Base-by-base conservation (phyloP, 1,284 basidiomycete species). In the Grifola frondosa region DNA sequence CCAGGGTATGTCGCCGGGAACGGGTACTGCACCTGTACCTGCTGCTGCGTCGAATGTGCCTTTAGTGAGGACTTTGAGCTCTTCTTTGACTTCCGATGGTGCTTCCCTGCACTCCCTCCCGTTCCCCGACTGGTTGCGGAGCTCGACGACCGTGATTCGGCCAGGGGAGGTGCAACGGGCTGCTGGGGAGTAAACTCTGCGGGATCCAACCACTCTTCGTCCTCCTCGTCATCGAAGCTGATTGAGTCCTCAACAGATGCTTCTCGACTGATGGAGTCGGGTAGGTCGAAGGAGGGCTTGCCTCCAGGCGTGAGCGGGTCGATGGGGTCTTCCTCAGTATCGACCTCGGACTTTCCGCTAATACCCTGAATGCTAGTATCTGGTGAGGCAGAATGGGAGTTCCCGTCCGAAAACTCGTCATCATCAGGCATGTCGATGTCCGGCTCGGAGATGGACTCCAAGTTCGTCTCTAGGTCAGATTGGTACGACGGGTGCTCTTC, bases 401-500 rank as follows among this genome's bases (percentile, higher is more conserved):
- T 50, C 58, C 63, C 31, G 61, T 73, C 51, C 57, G 68, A 50
- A 71, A 78, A 59, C 71, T 76, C 66, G 22, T 57, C 60, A 12
- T 68, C 68, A 11, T 69, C 72, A 7, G 71, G 67, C 56, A 78
- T 68, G 33, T 78, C 78, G 40, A 79, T 64, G 36, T 84, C 84
- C 2, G 84, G 83, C 57, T 89, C 88, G 4, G 84, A 88, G 19
- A 90, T 78, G 10, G 82, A 87, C 61, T 89, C 89, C 26, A 94
- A 71, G 1, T 86, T 88, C 66, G 88, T 81, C 49, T 85, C 88
- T 8, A 75, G 78, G 59, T 85, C 78, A 9, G 71, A 81, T 42
- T 74, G 82, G 90, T 91, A 96, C 9, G 75, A 75, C 1, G 91
- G 91, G 3, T 84, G 88, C 55, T 93, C 91, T 38, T 93, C n/a